phyloP scores from a whole-genome alignment of 2,329 filamentous ascomycete genomes.

The Aureobasidium uvarum region DNA sequence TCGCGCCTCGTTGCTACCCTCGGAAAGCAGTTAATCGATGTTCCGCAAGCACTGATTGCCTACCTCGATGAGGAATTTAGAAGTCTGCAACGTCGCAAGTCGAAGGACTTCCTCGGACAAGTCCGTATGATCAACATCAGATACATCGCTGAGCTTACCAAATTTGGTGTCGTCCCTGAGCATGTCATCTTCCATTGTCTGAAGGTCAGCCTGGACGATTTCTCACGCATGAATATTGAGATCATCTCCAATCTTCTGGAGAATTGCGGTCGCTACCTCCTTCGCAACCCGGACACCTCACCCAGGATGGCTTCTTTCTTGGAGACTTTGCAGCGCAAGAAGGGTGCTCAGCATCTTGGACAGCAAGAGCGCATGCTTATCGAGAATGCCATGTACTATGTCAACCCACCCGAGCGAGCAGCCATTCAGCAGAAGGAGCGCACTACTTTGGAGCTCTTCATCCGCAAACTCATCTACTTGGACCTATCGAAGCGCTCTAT shows the following conservation, averaged over 20 bases:
- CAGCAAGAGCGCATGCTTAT: constrained; percentile 97
- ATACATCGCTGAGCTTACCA: constrained; percentile 96
- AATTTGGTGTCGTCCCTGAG: constrained; percentile 96
- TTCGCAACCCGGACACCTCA: constrained; percentile 88
- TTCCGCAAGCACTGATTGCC: constrained; percentile 86
- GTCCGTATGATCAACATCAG: constrained; percentile 92
- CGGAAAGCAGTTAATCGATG: constrained; percentile 88
- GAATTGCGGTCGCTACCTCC: constrained; percentile 90
- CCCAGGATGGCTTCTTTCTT: constrained; percentile 92
- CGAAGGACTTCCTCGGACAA: constrained; percentile 95
- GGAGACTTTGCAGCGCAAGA: constrained; percentile 93
- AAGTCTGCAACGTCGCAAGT: constrained; percentile 92
- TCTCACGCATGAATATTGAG: constrained; percentile 98
- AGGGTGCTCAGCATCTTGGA: constrained; percentile 89
- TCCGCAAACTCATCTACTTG: constrained; percentile 87
- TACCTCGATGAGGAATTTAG: constrained; percentile 96
- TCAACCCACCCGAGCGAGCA: constrained; percentile 88
- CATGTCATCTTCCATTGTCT: constrained; percentile 99
- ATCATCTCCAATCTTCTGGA: constrained; percentile 95
- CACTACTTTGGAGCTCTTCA: constrained; percentile 86
- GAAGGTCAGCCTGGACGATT: constrained; percentile 95
- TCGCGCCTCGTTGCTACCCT: constrained; percentile 90
- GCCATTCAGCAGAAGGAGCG: constrained; percentile 97
- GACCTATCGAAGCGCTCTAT: constrained; percentile 95
- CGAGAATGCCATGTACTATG: constrained; percentile 97